Evolutionary conservation across 2,329 filamentous ascomycete species (phyloP).

Genomic region (Metarhizium guizhouense): DNA sequence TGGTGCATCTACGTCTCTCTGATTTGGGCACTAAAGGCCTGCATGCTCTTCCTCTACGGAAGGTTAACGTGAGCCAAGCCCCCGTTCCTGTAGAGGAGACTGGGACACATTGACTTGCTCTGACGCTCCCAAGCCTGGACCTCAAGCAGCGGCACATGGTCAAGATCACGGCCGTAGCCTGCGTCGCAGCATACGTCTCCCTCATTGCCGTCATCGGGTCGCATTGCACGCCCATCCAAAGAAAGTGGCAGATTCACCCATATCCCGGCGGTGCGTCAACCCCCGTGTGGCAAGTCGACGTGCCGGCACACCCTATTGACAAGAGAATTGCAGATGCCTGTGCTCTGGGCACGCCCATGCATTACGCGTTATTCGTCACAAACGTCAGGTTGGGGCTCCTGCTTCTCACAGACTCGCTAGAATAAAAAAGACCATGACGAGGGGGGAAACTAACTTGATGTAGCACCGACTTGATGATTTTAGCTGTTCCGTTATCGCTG

Average conservation of each 20-base stretch:
- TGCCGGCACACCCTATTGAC: constrained; percentile 9
- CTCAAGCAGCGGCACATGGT: constrained; percentile 28
- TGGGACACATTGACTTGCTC: no score
- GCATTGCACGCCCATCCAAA: constrained; percentile 27
- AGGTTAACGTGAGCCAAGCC: constrained; percentile 28
- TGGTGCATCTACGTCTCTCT: constrained; percentile 33
- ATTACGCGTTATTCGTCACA: not conserved
- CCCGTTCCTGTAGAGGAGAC: no score
- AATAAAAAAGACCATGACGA: not conserved
- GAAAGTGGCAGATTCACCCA: constrained; percentile 31
- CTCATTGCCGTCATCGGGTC: constrained; percentile 25
- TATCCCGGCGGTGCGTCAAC: constrained; percentile 27
- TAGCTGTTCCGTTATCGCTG: constrained; percentile 30
- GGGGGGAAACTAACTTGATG: constrained; percentile 24
- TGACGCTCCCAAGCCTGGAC: constrained; percentile 18
- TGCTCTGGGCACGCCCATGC: not conserved
- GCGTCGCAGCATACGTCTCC: constrained; percentile 21
- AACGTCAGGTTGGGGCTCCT: not conserved
- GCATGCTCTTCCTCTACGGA: constrained; percentile 33
- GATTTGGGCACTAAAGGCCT: constrained; percentile 33
- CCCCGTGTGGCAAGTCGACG: constrained; percentile 25
- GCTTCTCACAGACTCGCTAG: no score
- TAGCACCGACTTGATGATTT: constrained; percentile 31
- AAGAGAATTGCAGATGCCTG: not conserved
- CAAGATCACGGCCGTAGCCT: constrained; percentile 22